Conservation (phyloP, 2,329 filamentous ascomycete genomes). For the Blastomyces gilchristii region DNA sequence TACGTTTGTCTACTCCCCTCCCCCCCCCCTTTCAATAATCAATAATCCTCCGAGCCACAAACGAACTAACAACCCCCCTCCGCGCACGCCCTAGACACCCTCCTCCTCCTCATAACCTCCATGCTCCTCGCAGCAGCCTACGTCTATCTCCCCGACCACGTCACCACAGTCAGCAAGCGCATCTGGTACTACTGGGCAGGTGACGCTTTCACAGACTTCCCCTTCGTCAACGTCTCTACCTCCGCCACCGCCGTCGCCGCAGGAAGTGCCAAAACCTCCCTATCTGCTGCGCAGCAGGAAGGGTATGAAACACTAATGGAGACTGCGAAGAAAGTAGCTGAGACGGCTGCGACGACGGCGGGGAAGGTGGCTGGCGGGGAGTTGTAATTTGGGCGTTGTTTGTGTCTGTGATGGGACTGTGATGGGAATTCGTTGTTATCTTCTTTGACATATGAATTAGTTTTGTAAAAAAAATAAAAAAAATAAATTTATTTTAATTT, state of each 20-base stretch:
- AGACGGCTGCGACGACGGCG: conserved; percentile 21
- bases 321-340: conserved; percentile 37
- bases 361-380: conserved; percentile 19
- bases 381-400: conserved; percentile 24
- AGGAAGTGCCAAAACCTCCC: conserved; percentile 2
- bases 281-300: conserved; percentile 27
- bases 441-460: background rate
- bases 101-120: conserved; percentile 80
- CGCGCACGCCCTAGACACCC: conserved; percentile 53
- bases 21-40: background rate
- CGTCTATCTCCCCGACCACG: conserved; percentile 88
- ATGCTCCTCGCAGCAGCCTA: conserved; percentile 78
- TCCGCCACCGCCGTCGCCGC: conserved; percentile 17
- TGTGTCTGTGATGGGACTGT: too few species aligned
- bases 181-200: conserved; percentile 93
- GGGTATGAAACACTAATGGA: conserved; percentile 39
- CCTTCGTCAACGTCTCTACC: conserved; percentile 5
- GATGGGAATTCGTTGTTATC: background rate
- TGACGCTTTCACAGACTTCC: conserved; percentile 40
- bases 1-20: conserved; percentile 41
- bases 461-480: too few species aligned
- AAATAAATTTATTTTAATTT: too few species aligned
- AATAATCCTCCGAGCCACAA: background rate
- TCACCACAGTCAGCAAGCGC: conserved; percentile 69
- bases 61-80: background rate